phyloP scores from a whole-genome alignment of 805 yeast species.

The Saccharomycopsis selenospora region DNA sequence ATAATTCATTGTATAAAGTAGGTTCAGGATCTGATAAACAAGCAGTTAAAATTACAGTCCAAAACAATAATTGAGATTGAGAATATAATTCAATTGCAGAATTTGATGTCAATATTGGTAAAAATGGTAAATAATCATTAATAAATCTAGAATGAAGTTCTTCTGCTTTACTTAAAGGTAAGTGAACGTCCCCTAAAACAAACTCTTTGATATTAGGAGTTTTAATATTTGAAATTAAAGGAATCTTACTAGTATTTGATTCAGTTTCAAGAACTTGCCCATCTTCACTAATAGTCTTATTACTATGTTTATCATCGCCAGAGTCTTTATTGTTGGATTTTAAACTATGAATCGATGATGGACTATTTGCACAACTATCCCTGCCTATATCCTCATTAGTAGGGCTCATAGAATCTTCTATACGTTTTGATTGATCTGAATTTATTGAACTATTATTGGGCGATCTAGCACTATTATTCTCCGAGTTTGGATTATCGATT shows the following conservation, averaged over 20 bases:
- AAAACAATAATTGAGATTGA: constrained; percentile 77
- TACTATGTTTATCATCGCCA: constrained; percentile 5
- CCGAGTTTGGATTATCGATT: constrained; percentile 19
- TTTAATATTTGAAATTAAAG: constrained; percentile 2
- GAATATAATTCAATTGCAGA: constrained; percentile 68
- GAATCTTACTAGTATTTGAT: constrained; percentile 3
- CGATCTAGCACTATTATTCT: neutral
- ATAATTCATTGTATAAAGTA: constrained; percentile 62
- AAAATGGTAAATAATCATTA: constrained; percentile 57
- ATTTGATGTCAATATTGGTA: constrained; percentile 70
- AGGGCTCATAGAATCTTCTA: constrained; percentile 21
- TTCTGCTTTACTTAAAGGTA: constrained; percentile 60
- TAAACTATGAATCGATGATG: constrained; percentile 17
- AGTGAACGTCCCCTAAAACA: constrained; percentile 64
- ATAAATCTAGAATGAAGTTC: constrained; percentile 67
- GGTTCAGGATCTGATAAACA: constrained; percentile 86
- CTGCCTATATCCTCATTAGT: neutral
- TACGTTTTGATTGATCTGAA: too few species aligned
- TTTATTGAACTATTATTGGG: too few species aligned
- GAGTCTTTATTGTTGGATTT: constrained; percentile 15
- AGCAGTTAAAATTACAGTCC: constrained; percentile 87
- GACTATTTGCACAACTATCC: constrained; percentile 9
- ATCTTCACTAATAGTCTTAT: constrained; percentile 6
- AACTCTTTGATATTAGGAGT: constrained; percentile 39
- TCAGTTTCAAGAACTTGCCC: constrained; percentile 5